These are phyloP conservation scores for Rhynchosporium agropyri DNA, from an alignment of 2,329 filamentous ascomycete species.

Conservation along the genomic window DNA sequence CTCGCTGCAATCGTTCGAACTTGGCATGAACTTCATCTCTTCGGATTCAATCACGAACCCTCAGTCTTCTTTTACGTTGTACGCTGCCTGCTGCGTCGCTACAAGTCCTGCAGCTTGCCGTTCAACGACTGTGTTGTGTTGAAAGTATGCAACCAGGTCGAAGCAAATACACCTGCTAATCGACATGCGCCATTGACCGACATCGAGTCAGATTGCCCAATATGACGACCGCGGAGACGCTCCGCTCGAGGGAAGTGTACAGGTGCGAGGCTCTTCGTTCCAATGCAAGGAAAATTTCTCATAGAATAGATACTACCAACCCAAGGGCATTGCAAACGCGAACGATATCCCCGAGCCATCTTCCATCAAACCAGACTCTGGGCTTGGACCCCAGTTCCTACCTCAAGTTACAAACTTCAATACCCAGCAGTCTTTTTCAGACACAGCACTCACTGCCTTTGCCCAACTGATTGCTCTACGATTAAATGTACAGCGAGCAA, in stretches of 20 bases:
- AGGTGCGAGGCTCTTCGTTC: conserved; percentile 13
- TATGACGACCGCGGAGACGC: conserved; percentile 20
- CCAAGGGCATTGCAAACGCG: conserved; percentile 13
- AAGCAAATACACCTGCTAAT: background rate
- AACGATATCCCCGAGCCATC: conserved; percentile 6
- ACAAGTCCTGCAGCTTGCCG: background rate
- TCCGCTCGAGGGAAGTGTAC: conserved; percentile 28
- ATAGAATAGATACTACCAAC: conserved; percentile 33
- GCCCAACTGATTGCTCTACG: conserved; percentile 54
- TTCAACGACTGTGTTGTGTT: background rate
- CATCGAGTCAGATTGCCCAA: background rate
- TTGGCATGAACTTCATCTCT: background rate
- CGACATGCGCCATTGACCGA: background rate
- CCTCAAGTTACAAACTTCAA: conserved; percentile 22
- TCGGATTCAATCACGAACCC: background rate
- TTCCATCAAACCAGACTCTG: conserved; percentile 3
- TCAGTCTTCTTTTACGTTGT: background rate
- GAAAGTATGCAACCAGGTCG: background rate
- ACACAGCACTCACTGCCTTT: conserved; percentile 49
- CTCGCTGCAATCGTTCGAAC: conserved; percentile 2
- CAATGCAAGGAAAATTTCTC: background rate
- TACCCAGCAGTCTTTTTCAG: conserved; percentile 42
- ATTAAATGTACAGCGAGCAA: conserved; percentile 48
- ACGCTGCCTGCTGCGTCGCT: background rate
- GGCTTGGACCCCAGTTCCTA: background rate